Conservation (phyloP, 2,329 filamentous ascomycete species). For the Raffaelea arxii region DNA sequence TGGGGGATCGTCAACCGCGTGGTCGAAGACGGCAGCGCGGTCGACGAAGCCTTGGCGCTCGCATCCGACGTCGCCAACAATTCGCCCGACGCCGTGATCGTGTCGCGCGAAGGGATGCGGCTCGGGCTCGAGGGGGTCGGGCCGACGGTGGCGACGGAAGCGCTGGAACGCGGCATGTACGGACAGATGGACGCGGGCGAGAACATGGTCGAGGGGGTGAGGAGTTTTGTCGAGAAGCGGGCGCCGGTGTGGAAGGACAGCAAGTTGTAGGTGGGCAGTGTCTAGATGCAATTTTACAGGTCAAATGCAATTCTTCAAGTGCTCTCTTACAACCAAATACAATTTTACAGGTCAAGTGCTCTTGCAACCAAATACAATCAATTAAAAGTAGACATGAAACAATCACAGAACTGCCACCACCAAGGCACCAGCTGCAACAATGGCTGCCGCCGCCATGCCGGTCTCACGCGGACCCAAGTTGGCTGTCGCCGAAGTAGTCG, state of each 20-base stretch:
- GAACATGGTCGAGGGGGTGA: constrained; percentile 66
- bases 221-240: constrained; percentile 68
- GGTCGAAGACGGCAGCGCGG: constrained; percentile 34
- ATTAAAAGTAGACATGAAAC: background rate
- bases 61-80: constrained; percentile 53
- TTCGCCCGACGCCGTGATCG: constrained; percentile 67
- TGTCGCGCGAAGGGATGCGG: constrained; percentile 61
- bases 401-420: background rate
- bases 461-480: too few relatives aligned
- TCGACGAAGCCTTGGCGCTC: constrained; percentile 49
- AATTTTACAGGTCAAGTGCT: too few relatives aligned
- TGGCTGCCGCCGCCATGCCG: background rate
- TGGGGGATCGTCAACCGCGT: constrained; percentile 67
- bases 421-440: background rate
- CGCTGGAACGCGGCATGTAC: constrained; percentile 49
- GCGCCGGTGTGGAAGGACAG: constrained; percentile 57
- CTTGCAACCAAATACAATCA: background rate
- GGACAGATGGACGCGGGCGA: constrained; percentile 51
- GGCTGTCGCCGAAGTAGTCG: too few relatives aligned
- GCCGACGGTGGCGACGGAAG: constrained; percentile 50
- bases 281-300: too few relatives aligned
- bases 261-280: constrained; percentile 36
- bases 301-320: too few relatives aligned
- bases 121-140: constrained; percentile 62
- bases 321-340: too few relatives aligned